These are phyloP conservation scores for Cordyceps javanica DNA, from an alignment of 2,329 filamentous ascomycete species.

Conservation along the genomic window DNA sequence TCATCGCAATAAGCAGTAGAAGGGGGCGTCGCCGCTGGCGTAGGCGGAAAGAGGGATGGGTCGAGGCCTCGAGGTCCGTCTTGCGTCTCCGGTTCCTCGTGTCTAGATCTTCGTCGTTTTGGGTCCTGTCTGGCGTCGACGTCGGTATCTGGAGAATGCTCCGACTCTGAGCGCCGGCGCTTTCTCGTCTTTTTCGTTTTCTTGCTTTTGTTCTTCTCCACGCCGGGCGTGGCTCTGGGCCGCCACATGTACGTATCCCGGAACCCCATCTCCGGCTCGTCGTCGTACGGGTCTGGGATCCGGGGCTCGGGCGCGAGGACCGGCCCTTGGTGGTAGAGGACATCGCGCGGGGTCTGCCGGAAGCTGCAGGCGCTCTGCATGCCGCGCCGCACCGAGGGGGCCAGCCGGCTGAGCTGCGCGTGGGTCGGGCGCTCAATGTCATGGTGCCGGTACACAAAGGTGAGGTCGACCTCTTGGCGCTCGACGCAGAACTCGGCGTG, in stretches of 20 bases:
- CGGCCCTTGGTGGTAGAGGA: not conserved
- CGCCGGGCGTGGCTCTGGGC: not conserved
- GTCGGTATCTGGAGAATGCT: not conserved
- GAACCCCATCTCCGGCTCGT: not conserved
- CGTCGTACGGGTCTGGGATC: slow-evolving; percentile 1
- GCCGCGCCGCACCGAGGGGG: not conserved
- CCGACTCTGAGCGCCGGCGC: not conserved
- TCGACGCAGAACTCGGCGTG: not conserved
- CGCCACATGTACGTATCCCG: not conserved
- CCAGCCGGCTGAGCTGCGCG: not conserved
- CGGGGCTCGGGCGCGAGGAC: not conserved
- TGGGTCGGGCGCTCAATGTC: not conserved
- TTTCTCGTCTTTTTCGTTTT: no score
- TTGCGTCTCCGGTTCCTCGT: not conserved
- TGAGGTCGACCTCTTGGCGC: not conserved
- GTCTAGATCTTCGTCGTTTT: not conserved
- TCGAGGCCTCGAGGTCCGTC: no score
- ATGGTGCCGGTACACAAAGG: not conserved
- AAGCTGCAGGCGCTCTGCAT: not conserved
- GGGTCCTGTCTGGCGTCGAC: not conserved
- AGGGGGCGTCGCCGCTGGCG: not conserved
- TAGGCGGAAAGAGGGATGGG: no score
- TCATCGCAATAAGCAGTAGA: not conserved
- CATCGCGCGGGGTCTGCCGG: not conserved
- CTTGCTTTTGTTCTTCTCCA: not conserved